Base-by-base conservation (phyloP, 2,329 filamentous ascomycete genomes). In the Aspergillus transmontanensis region DNA sequence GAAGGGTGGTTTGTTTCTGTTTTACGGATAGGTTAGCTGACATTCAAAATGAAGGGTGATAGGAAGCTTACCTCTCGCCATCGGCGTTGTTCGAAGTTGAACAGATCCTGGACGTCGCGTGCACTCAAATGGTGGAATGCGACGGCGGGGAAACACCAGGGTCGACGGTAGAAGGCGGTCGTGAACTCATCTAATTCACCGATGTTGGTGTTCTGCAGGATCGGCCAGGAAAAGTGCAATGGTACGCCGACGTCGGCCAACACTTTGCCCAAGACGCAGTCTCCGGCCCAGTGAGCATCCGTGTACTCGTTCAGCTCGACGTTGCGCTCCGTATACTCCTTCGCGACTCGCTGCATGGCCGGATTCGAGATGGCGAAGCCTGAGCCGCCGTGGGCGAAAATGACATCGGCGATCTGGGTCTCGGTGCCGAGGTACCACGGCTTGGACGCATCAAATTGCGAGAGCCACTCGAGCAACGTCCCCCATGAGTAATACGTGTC, bases 51-150 rank as follows among this genome's bases (percentile, higher is more conserved):
- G n/a, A 19, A 10, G 36, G 36, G 36, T 56, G 48, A 39, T 21
- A 57, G 32, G 61, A 62, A 57, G 76, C 83, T 74, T 83, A 90
- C 89, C 74, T 88, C 86, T 75, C 85, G 84, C 78, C 88, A 89
- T 71, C 87, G 80, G 56, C 73, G 74, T 57, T 78, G 77, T 66
- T 85, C 82, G 36, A 84, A 82, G 9, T 76, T 75, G 72, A 78
- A 81, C 45, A 85, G 75, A 4, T 75, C 71, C 51, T 78, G 72
- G 16, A 81, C 78, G 9, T 84, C 79, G 1, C 71, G 66, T 0
- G 80, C 70, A 0, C 76, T 73, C 6, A 86, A 73, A 66, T 84
- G 83, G 61, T 86, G 84, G 68, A 84, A 84, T 2, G 81, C 77
- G 3, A 81, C 78, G 6, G 80, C 80, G 34, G 82, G 79, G 67